These are phyloP conservation scores for Wickerhamiella bombiphila DNA, from an alignment of 805 yeast species.

Conservation along the genomic window DNA sequence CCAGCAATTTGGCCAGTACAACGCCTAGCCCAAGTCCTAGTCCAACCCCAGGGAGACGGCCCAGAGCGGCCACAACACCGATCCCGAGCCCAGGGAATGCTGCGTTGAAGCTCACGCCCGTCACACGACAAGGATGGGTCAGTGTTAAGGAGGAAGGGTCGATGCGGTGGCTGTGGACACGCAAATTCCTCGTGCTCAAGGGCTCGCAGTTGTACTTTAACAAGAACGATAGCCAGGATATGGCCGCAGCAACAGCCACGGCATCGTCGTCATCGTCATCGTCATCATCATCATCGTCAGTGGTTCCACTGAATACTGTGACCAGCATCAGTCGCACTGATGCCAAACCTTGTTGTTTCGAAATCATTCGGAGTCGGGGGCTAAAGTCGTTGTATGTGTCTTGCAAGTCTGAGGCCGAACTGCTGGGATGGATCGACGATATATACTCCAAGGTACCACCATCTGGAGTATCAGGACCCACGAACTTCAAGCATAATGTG, in stretches of 20 bases:
- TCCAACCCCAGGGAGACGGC: not conserved
- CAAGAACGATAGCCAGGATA: constrained; percentile 44
- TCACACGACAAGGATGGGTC: constrained; percentile 60
- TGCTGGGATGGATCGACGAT: constrained; percentile 82
- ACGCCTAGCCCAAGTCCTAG: no score
- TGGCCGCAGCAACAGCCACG: no score
- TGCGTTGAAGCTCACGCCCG: constrained; percentile 1
- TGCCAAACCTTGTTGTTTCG: constrained; percentile 66
- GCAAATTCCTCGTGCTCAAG: constrained; percentile 62
- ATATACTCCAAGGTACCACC: constrained; percentile 35
- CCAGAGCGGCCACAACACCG: not conserved
- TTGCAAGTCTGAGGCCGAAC: constrained; percentile 63
- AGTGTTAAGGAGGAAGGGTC: constrained; percentile 81
- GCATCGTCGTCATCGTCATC: no score
- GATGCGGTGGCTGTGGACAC: constrained; percentile 82
- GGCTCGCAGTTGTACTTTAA: constrained; percentile 64
- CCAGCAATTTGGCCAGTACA: not conserved
- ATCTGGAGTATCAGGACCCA: constrained; percentile 68
- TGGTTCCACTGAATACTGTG: constrained; percentile 42
- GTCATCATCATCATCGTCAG: constrained; percentile 15
- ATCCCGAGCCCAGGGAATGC: no score
- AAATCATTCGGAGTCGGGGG: constrained; percentile 35
- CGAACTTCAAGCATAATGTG: constrained; percentile 87
- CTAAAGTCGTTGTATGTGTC: constrained; percentile 57
- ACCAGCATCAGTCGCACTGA: constrained; percentile 53